A percentile compares a stretch with the other conserved stretches of the same genome.
phyloP scores from a whole-genome alignment of 2,329 filamentous ascomycete genomes.

The Phaeosphaeriaceae sp. region DNA sequence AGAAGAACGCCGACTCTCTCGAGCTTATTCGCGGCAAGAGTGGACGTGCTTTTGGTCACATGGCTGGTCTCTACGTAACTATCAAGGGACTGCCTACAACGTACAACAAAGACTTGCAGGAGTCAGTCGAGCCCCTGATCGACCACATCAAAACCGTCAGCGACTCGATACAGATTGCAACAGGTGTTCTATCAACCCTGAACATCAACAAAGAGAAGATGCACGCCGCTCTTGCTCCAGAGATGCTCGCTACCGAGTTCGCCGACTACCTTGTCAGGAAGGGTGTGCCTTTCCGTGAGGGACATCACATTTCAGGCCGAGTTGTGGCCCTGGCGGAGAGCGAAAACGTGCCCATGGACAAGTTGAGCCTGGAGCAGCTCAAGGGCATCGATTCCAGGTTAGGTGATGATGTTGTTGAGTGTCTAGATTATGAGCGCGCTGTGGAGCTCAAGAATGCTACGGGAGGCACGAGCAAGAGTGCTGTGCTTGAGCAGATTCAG shows the following conservation, averaged over 20 bases:
- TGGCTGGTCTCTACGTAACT: slow-evolving; percentile 80
- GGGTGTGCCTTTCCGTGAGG: slow-evolving; percentile 79
- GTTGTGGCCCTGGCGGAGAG: slow-evolving; percentile 76
- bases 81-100: slow-evolving; percentile 78
- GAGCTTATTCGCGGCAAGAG: slow-evolving; percentile 79
- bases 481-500: slow-evolving; percentile 70
- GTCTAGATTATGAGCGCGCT: slow-evolving; percentile 82
- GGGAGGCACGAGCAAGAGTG: slow-evolving; percentile 77
- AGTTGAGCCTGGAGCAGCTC: slow-evolving; percentile 71
- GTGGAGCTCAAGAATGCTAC: slow-evolving; percentile 80
- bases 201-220: slow-evolving; percentile 75
- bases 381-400: slow-evolving; percentile 73
- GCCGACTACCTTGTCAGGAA: slow-evolving; percentile 70
- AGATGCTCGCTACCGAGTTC: slow-evolving; percentile 80
- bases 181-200: slow-evolving; percentile 78
- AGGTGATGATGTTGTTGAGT: slow-evolving; percentile 71
- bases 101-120: slow-evolving; percentile 94
- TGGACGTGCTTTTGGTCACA: slow-evolving; percentile 79
- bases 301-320: slow-evolving; percentile 77
- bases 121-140: slow-evolving; percentile 84
- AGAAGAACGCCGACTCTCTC: slow-evolving; percentile 81
- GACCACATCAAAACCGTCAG: slow-evolving; percentile 82
- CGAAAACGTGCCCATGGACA: slow-evolving; percentile 71
- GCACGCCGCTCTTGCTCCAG: slow-evolving; percentile 77
- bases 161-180: slow-evolving; percentile 83